phyloP scores from a whole-genome alignment of 164 flowering plant genomes.

The Vitis rupestris region DNA sequence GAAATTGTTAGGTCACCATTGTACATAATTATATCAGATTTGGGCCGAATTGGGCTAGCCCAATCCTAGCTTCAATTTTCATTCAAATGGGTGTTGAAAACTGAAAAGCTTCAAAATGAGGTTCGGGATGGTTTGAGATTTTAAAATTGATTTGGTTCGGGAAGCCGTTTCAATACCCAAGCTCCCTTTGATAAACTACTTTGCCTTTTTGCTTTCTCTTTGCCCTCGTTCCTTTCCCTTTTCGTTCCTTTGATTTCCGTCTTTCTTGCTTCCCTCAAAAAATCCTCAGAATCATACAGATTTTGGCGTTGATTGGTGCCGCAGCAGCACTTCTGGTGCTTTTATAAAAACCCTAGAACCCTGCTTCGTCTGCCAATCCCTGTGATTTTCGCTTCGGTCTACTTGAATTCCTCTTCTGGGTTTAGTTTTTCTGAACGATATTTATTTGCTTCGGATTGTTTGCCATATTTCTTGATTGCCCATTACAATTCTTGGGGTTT shows the following conservation, averaged over 20 bases:
- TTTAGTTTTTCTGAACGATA: background rate
- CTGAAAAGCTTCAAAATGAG: background rate
- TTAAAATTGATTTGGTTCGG: constrained; percentile 27
- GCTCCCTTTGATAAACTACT: background rate
- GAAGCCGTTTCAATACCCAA: constrained; percentile 25
- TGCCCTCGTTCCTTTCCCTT: background rate
- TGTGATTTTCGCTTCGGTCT: too few relatives aligned
- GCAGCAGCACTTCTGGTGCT: too few relatives aligned
- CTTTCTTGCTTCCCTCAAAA: background rate
- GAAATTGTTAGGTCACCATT: too few relatives aligned
- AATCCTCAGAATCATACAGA: too few relatives aligned
- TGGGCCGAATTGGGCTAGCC: too few relatives aligned
- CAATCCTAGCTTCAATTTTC: too few relatives aligned
- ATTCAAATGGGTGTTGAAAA: too few relatives aligned
- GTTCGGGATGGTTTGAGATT: background rate
- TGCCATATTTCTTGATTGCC: background rate
- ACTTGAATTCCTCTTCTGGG: background rate
- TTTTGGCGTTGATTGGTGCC: too few relatives aligned
- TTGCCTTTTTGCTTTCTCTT: constrained; percentile 2
- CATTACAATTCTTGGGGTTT: constrained; percentile 4
- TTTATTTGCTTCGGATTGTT: constrained; percentile 8
- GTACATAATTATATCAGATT: too few relatives aligned
- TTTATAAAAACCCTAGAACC: too few relatives aligned
- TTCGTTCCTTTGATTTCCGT: background rate
- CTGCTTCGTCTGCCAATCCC: too few relatives aligned